A percentile compares a stretch with the other conserved stretches of the same genome.
Conservation (phyloP, 2,329 filamentous ascomycete species). For the Cercospora sojina region DNA sequence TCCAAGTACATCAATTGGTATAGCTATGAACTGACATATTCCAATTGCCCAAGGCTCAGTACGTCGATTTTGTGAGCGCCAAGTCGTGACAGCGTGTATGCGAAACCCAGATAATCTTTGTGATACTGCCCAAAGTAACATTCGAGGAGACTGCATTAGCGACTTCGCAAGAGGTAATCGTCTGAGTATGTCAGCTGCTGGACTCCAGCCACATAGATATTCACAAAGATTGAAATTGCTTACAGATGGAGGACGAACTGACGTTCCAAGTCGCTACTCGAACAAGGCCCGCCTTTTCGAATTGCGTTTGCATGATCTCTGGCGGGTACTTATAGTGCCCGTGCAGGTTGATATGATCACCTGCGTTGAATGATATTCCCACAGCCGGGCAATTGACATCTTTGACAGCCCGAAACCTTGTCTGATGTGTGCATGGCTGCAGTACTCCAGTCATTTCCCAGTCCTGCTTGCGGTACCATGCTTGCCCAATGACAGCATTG, state of each 20-base stretch:
- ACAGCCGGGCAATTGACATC: background rate
- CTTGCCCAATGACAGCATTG: background rate
- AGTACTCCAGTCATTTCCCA: background rate
- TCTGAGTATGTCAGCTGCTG: no score
- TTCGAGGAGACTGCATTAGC: no score
- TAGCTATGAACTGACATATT: no score
- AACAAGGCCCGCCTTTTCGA: background rate
- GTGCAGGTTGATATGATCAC: background rate
- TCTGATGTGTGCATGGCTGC: background rate
- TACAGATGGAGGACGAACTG: background rate
- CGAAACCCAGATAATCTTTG: no score
- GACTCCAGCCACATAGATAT: no score
- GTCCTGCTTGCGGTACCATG: background rate
- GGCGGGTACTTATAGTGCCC: background rate
- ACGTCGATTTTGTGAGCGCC: no score
- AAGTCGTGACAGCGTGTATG: no score
- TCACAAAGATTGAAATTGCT: no score
- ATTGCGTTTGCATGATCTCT: background rate
- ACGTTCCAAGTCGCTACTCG: background rate
- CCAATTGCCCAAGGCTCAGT: no score
- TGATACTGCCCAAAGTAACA: no score
- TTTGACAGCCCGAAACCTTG: background rate
- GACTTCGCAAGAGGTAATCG: no score
- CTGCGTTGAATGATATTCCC: background rate
- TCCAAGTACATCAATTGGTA: no score